These are phyloP conservation scores for Plantago rigida DNA, from an alignment of 305 asterid genomes.

Conservation along the genomic window DNA sequence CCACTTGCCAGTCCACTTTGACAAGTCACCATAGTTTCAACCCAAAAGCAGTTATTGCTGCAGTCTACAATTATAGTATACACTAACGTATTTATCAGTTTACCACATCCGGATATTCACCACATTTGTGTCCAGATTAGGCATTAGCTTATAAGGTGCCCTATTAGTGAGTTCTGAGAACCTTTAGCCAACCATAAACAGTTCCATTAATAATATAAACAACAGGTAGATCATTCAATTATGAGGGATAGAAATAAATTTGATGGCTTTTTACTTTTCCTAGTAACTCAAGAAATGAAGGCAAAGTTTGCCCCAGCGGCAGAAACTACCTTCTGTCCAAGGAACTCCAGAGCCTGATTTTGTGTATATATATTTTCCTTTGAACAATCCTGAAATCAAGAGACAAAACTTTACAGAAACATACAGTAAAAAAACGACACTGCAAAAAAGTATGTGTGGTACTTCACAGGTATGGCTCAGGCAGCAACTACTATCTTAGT, in stretches of 20 bases:
- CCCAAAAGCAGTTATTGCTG: no score
- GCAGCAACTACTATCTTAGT: neutral
- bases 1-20: no score
- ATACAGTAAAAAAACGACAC: conserved; percentile 17
- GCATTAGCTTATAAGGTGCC: no score
- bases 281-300: conserved; percentile 15
- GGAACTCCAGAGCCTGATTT: conserved; percentile 66
- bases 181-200: neutral
- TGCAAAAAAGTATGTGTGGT: conserved; percentile 4
- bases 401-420: conserved; percentile 19
- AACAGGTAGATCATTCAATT: neutral
- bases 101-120: no score
- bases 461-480: conserved; percentile 15
- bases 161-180: neutral
- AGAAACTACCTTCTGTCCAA: conserved; percentile 56
- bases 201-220: conserved; percentile 1
- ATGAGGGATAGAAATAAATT: conserved; percentile 1
- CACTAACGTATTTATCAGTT: no score
- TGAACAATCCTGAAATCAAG: conserved; percentile 70
- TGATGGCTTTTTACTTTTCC: conserved; percentile 13
- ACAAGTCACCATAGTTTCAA: no score
- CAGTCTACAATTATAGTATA: no score
- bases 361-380: conserved; percentile 53
- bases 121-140: no score
- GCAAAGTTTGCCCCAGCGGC: neutral